These are phyloP conservation scores for Picea abies DNA, from an alignment of 83 land plant genomes.

Conservation along the genomic window DNA sequence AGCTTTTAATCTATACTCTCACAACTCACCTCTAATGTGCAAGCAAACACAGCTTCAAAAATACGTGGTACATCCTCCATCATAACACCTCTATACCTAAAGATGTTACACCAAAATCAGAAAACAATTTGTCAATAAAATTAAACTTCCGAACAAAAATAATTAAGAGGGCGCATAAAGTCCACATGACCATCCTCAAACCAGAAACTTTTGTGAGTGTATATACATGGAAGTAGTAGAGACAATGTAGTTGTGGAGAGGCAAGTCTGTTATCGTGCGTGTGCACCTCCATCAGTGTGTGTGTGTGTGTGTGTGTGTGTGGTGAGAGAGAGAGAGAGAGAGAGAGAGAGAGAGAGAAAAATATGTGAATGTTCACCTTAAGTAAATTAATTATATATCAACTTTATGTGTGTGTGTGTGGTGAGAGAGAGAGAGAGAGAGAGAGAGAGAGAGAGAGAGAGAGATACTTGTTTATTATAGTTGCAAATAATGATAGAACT, in stretches of 20 bases:
- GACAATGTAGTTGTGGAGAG: too few relatives aligned
- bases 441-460: not conserved
- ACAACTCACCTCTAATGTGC: conserved; percentile 86
- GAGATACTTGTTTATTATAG: conserved; percentile 94
- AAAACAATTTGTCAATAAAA: not conserved
- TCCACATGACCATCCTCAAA: too few relatives aligned
- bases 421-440: too few relatives aligned
- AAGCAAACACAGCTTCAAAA: conserved; percentile 98
- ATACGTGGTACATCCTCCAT: conserved; percentile 98
- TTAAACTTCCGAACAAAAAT: not conserved
- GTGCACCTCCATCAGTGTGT: too few relatives aligned
- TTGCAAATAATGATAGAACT: conserved; percentile 96
- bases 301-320: too few relatives aligned
- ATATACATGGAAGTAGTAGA: too few relatives aligned
- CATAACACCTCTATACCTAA: conserved; percentile 86
- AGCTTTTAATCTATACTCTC: not conserved
- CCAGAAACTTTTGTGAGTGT: too few relatives aligned
- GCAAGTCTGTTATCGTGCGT: too few relatives aligned
- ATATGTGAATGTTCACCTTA: too few relatives aligned
- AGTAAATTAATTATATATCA: too few relatives aligned
- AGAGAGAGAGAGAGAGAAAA: too few relatives aligned
- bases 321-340: too few relatives aligned
- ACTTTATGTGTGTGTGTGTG: not conserved
- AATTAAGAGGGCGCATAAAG: not conserved
- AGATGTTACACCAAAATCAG: not conserved